Conservation (phyloP, 129 eudicot species). For the Tanacetum coccineum region DNA sequence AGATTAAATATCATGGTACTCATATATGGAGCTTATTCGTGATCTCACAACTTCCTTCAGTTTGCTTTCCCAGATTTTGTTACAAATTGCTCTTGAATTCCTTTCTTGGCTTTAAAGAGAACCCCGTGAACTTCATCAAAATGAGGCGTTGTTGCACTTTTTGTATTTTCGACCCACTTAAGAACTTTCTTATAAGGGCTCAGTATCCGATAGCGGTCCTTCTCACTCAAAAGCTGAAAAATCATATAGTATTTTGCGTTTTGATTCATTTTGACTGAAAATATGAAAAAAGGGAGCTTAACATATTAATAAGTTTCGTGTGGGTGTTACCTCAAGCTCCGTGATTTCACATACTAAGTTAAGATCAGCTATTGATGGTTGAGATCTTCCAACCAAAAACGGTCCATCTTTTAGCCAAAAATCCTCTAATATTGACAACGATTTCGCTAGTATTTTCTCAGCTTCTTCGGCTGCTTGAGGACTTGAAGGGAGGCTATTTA, state of each 20-base stretch:
- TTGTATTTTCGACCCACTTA: conserved; percentile 57
- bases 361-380: too few species aligned
- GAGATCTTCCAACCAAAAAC: too few species aligned
- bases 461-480: too few species aligned
- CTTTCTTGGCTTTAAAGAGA: conserved; percentile 35
- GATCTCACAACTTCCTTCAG: conserved; percentile 33
- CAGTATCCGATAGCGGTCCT: conserved; percentile 48
- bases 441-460: too few species aligned
- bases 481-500: too few species aligned
- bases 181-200: conserved; percentile 53
- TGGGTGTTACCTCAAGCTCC: too few species aligned
- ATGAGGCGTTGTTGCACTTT: conserved; percentile 56
- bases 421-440: too few species aligned
- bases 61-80: conserved; percentile 8
- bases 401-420: too few species aligned
- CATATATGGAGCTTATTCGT: not conserved
- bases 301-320: too few species aligned
- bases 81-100: conserved; percentile 23
- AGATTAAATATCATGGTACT: too few species aligned
- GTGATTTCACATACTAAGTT: too few species aligned
- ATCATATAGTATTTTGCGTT: not conserved
- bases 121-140: conserved; percentile 56
- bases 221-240: conserved; percentile 47
- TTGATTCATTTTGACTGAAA: not conserved
- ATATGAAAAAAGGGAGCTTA: not conserved